Base-by-base conservation (phyloP, 371 early-diverging fungal genomes). In the Coemansia sp. region DNA sequence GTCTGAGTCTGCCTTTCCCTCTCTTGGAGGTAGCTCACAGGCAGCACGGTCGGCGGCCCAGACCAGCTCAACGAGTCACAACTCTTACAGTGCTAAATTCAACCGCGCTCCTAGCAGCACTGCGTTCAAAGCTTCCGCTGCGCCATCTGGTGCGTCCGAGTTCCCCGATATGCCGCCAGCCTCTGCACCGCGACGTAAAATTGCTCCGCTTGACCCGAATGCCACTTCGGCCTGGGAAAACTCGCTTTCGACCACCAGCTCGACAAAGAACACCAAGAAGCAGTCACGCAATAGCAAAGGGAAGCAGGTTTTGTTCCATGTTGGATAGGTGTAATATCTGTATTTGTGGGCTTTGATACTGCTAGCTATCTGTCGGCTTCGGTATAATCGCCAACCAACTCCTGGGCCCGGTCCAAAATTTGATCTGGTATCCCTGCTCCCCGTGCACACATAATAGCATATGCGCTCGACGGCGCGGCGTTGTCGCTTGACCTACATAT, bases 111-210 rank as follows among this genome's bases (percentile, higher is more conserved):
- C 47, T 39, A 40, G 51, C 37, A 21, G 50, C 21, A 11, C 25
- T 5, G 39, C 37, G 0, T 8, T 39, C 12, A 21, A 40, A 4
- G 30, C n/a, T 1, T 12, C 65, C 2, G 50, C 37, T 14, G 12
- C 47, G n/a, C 37, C 26, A 33, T 30, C 59, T 9, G 37, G 18
- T 28, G 63, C 63, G 12, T 44, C 69, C 0, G 70, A 69, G 9
- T 78, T 78, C 18, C 78, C 78, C 0, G 70, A 54, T 3, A 69
- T 78, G 8, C 74, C 74, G 6, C 64, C 69, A 5, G 25, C 77
- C 2, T 42, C 72, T 12, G 59, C 8, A 21, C 18, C 70, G 16
- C 65, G 33, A 21, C 40, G 55, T 14, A 65, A 62, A 25, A 52
- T 78, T 21, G 53, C 54, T 5, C 78, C 78, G 16, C 56, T 78